Base-by-base conservation (phyloP, 345 rosid species). In the Excoecaria cochinchinensis region DNA sequence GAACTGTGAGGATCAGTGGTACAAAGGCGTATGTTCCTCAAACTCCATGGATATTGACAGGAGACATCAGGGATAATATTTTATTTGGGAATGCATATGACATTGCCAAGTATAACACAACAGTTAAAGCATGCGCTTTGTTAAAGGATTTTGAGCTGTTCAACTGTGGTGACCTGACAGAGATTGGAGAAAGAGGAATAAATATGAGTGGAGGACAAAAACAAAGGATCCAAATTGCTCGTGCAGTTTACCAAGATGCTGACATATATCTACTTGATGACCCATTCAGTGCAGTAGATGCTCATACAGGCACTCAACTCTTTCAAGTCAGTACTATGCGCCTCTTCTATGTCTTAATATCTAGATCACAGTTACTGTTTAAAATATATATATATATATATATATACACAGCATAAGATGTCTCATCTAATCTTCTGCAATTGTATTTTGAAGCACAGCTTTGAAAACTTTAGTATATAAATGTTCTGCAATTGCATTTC, bases 151-250 rank as follows among this genome's bases (percentile, higher is more conserved):
- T 94, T 62, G 93, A 90, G 85, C 85, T 87, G 36, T 92, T 94
- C 86, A 84, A 91, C 21, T 82, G 84, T 22, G 92, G 97, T 31
- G 97, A 94, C 86, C 61, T 89, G 48, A 94, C 97, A 9, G 97
- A 90, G 88, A 94, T 94, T 75, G 98, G 98, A 55, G 98, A 94
- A 78, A 86, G 98, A 83, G 98, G 98, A 42, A 92, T 94, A 52
- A 94, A 94, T 80, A 89, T 94, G 98, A 94, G 98, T 74, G 98
- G 98, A 31, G 98, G 98, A 78, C 97, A 94, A 80, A 94, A 94
- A 78, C 98, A 94, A 79, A 86, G 98, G 83, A 90, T 92, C 78
- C 98, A 94, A 70, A 88, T 94, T 80, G 97, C 98, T 70, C 91
- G 97, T 22, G 97, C 98, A 21, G 91, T 89, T 77, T 94, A 94